Conservation (phyloP, 352 stramenopile genomes). For the Phytopythium oedochilum region DNA sequence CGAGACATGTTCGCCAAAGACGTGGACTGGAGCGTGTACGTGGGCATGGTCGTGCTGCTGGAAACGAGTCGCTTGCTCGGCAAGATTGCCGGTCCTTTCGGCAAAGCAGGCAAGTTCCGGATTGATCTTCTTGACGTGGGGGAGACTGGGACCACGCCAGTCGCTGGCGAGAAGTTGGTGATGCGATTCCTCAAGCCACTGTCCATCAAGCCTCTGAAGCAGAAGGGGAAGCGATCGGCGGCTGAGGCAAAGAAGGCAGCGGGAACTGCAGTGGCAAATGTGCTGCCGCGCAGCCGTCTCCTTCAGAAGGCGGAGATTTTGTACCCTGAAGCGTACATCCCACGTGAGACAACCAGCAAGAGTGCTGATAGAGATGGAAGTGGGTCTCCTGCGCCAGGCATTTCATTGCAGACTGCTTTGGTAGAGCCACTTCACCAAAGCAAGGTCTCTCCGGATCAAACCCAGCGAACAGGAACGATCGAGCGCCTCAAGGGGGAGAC, state of each 20-base stretch:
- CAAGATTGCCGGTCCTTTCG: constrained; percentile 64
- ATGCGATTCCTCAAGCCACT: constrained; percentile 59
- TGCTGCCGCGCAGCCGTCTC: constrained; percentile 13
- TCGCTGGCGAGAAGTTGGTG: constrained; percentile 35
- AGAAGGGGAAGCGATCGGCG: constrained; percentile 9
- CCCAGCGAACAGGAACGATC: constrained; percentile 21
- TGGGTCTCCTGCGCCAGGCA: background rate
- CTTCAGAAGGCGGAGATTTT: constrained; percentile 37
- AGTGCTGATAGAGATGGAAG: background rate
- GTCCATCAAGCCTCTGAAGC: constrained; percentile 30
- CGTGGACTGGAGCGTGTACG: constrained; percentile 65
- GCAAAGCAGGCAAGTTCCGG: constrained; percentile 78
- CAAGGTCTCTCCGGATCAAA: background rate
- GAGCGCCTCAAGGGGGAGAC: constrained; percentile 74
- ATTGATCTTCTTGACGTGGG: constrained; percentile 21
- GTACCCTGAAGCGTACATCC: constrained; percentile 40
- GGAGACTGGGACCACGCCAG: constrained; percentile 6
- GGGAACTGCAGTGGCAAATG: background rate
- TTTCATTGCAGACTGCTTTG: background rate
- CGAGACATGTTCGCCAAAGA: constrained; percentile 79
- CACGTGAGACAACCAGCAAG: background rate
- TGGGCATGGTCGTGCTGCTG: constrained; percentile 42
- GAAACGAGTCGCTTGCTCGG: constrained; percentile 28
- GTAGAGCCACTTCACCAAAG: background rate
- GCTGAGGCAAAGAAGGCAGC: background rate